phyloP scores from a whole-genome alignment of 805 yeast species.

The Phaffomyces antillensis region DNA sequence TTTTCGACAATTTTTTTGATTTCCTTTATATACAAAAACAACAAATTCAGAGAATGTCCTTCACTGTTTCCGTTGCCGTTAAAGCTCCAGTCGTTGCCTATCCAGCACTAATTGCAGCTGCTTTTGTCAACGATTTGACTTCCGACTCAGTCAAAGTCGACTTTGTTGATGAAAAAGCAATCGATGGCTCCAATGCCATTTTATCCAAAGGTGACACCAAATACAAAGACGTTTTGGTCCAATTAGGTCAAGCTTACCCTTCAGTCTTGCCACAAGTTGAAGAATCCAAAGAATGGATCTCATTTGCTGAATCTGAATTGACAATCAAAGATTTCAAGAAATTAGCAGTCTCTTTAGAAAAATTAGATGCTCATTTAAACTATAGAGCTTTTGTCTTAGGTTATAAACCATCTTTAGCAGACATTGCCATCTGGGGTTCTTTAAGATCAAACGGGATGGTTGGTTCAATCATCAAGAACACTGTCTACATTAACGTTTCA shows the following conservation, averaged over 20 bases:
- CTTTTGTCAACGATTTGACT: slow-evolving; percentile 51
- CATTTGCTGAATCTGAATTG: slow-evolving; percentile 60
- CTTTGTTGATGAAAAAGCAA: slow-evolving; percentile 66
- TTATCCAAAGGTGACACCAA: slow-evolving; percentile 33
- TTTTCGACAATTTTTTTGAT: neutral
- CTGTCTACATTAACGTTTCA: slow-evolving; percentile 75
- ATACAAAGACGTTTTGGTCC: slow-evolving; percentile 33
- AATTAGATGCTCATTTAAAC: slow-evolving; percentile 76
- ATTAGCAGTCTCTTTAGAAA: slow-evolving; percentile 68
- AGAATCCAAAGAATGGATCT: slow-evolving; percentile 54
- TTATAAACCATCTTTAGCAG: slow-evolving; percentile 63
- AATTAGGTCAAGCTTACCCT: slow-evolving; percentile 49
- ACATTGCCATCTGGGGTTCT: slow-evolving; percentile 88
- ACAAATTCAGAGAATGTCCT: slow-evolving; percentile 25
- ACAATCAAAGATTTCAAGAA: slow-evolving; percentile 84
- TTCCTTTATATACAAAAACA: neutral
- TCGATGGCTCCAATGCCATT: slow-evolving; percentile 38
- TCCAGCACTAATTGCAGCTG: slow-evolving; percentile 70
- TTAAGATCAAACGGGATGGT: slow-evolving; percentile 89
- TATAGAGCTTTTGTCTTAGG: slow-evolving; percentile 76
- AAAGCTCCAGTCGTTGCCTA: slow-evolving; percentile 84
- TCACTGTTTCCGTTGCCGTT: slow-evolving; percentile 61
- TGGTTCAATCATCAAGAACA: slow-evolving; percentile 83
- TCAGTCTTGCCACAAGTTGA: slow-evolving; percentile 27
- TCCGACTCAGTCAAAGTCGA: slow-evolving; percentile 50